Evolutionary conservation across 805 yeast genomes (phyloP), one percentile per base, ranked within the genome.

Genomic region (Metschnikowia baotianmanensis): DNA sequence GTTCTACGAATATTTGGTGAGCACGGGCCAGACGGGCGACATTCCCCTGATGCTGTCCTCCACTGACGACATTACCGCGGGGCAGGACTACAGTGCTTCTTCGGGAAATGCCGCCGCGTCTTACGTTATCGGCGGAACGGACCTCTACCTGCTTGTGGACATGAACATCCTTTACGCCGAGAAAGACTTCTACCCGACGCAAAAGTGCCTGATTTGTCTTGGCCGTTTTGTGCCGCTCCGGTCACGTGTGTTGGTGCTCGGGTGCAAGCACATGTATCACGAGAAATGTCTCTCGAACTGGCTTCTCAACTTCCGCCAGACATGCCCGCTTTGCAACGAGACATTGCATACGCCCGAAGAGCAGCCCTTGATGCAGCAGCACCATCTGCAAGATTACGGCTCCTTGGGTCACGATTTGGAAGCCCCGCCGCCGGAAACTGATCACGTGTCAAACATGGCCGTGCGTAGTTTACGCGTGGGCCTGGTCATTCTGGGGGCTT

Each of bases 181-280:
- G 12, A 34, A 38, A 20, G 50, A 51, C 32, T 51, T 23, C 30
- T 52, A 38, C 30, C 35, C 45, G 4, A 59, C 80, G 1, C 74
- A 65, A 46, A 80, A 77, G 56, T 80, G 86, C 53, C 74, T 78
- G 18, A 78, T 80, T 18, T 80, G 86, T 50, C 65, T 80, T 30
- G 83, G 75, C 33, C 72, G 67, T 46, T 80, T 74, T 50, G 58
- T 62, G 9, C 71, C 73, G 12, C 69, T 77, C 23, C 63, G 61
- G 40, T 65, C 76, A 17, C 62, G 65, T 34, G 77, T 80, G 15
- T 64, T 79, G 61, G 63, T 71, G 17, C 63, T 80, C 35, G 80
- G 78, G 6, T 80, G 86, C 54, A 73, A 74, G 37, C 86, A 80
- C 56, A 76, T 78, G 46, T 80, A 71, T 59, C 86, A 80, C 53